phyloP scores from a whole-genome alignment of 345 rosid species.

The Angophora floribunda region DNA sequence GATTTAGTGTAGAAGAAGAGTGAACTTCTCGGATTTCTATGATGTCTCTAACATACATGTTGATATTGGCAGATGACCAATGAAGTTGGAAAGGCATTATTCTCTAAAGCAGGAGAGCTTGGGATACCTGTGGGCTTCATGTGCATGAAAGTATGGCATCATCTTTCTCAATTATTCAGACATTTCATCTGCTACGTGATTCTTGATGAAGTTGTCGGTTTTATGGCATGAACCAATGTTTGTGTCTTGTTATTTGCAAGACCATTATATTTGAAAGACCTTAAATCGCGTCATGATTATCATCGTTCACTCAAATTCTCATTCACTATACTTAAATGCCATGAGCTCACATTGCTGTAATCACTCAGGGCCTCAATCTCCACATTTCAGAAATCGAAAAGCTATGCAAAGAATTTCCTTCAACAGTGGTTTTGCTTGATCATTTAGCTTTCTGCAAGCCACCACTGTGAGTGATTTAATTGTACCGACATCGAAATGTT shows the following conservation, averaged over 20 bases:
- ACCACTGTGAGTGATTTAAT: conserved; percentile 38
- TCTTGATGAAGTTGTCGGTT: not conserved
- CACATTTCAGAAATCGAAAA: conserved; percentile 76
- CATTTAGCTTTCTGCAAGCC: conserved; percentile 91
- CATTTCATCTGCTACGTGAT: not conserved
- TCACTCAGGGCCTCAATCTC: conserved; percentile 66
- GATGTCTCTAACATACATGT: not conserved
- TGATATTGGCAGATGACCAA: conserved; percentile 63
- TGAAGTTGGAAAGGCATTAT: conserved; percentile 77
- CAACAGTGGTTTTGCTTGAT: conserved; percentile 66
- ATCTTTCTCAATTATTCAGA: not conserved
- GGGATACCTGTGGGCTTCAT: conserved; percentile 87
- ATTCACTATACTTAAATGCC: not conserved
- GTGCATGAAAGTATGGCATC: conserved; percentile 79
- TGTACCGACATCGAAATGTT: not conserved
- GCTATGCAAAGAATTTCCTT: conserved; percentile 71
- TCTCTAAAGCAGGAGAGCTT: conserved; percentile 84
- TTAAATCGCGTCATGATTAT: not conserved
- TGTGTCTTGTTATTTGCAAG: not conserved
- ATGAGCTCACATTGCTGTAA: not conserved
- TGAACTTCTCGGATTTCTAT: not conserved
- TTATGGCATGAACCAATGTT: not conserved
- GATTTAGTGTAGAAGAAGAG: not conserved
- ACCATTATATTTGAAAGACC: not conserved
- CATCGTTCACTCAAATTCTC: not conserved